Conservation (phyloP, 1,284 basidiomycete species). For the Puccinia polysora region DNA sequence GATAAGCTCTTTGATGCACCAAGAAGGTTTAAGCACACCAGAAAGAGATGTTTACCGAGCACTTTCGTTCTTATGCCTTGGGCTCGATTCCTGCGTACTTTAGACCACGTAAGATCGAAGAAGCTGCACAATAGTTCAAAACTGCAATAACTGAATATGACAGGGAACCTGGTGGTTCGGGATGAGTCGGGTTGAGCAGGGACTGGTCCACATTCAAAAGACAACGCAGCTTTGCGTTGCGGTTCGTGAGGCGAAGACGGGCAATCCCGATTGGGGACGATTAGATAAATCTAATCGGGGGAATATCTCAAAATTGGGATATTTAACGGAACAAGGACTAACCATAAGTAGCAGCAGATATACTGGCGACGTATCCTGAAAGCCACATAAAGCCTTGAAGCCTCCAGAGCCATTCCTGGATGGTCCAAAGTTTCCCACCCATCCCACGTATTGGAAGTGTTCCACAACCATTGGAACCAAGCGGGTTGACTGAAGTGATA, state of each 20-base stretch:
- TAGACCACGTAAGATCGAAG: constrained; percentile 42
- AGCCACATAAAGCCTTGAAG: constrained; percentile 24
- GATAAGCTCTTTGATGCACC: background rate
- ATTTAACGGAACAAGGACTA: constrained; percentile 10
- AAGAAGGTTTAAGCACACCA: constrained; percentile 17
- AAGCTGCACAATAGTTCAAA: constrained; percentile 22
- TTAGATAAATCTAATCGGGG: no score
- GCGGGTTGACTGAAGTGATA: background rate
- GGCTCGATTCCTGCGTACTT: constrained; percentile 35
- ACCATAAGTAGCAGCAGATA: constrained; percentile 28
- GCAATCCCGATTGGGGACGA: background rate
- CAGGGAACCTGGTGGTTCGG: background rate
- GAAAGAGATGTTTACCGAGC: constrained; percentile 16
- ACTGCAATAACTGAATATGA: background rate
- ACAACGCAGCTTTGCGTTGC: background rate
- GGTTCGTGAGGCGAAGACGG: no score
- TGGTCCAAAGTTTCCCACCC: constrained; percentile 32
- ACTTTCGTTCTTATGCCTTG: constrained; percentile 41
- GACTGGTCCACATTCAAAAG: background rate
- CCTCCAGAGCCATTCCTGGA: constrained; percentile 40
- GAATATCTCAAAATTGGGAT: background rate
- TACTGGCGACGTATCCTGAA: constrained; percentile 15
- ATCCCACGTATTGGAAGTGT: constrained; percentile 19
- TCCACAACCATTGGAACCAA: background rate
- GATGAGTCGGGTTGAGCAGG: background rate